Evolutionary conservation across 2,329 filamentous ascomycete species (phyloP), one percentile per base, ranked within the genome.

Genomic region (Epichloe amarillans): DNA sequence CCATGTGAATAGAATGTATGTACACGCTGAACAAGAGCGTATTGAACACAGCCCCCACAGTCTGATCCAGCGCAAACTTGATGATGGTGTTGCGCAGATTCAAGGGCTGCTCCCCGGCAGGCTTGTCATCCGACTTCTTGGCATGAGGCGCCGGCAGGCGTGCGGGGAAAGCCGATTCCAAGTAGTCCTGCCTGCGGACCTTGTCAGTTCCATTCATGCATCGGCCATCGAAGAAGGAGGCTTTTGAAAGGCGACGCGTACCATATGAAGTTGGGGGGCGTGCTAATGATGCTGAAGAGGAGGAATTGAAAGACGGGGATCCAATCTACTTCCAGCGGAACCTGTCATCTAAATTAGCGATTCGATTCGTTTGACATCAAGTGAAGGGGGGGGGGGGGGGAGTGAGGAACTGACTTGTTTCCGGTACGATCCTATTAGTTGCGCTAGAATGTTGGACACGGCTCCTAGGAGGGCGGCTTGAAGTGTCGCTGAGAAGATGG

Each of bases 181-280:
- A 75, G 62, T 77, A 86, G 40, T 80, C 76, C 73, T 95, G 89
- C 78, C 77, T 81, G 57, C 1, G n/a, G 19, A n/a, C 47, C 50
- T 55, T 53, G 52, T 54, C 23, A 23, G 6, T 37, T 43, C 7
- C 43, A 11, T 30, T 30, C 3, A 4, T 11, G 0, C 10, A 4
- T 10, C 7, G 1, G 11, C 3, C 30, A 10, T 10, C 7, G 3
- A 30, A 1, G 10, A 11, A 11, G 8, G 26, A 7, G 12, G 7
- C 23, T 5, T 46, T 12, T 26, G 36, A n/a, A 15, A 15, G 26
- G 21, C 12, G 33, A 14, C 8, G 65, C 69, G 58, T 65, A 81
- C 89, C 88, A 95, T 59, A 87, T 63, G 62, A 88, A 87, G 68
- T 96, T 96, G 43, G 86, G 86, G 89, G 89, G 88, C 40, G 83